Base-by-base conservation (phyloP, 352 stramenopile species). In the Pythium scleroteichum region DNA sequence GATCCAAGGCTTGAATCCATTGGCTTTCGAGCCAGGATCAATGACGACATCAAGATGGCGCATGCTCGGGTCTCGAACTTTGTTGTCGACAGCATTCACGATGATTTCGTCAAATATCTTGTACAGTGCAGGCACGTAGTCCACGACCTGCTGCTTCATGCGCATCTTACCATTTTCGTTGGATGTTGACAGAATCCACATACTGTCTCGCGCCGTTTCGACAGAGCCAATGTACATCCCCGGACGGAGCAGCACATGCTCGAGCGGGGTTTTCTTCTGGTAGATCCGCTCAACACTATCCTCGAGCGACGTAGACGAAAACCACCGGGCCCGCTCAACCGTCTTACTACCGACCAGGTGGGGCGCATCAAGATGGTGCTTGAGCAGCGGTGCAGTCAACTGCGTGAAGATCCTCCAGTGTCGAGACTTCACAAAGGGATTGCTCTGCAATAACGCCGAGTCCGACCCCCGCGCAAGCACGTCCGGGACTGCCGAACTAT, bases 41-140 rank as follows among this genome's bases (percentile, higher is more conserved):
- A 95, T 76, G 3, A 85, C 53, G 12, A 96, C 79, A 40, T 95
- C 82, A 32, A 96, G 45, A 24, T 76, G 81, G 17, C 67, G 66
- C 87, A 96, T 96, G 17, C 8, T 83, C 48, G 78, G 71, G 61
- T 96, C 87, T 17, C 87, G 84, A 16, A 90, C 80, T 63, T 95
- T 97, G 76, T 97, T 97, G 75, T 99, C 95, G 84, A 99, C 98
- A 5, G 93, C 95, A 70, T 99, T 99, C 19, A 99, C 97, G 39
- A 99, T 91, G 74, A 99, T 99, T 81, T 99, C 97, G 73, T 99
- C 97, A 66, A 99, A 99, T 68, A 99, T 99, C 75, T 99, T 99
- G 89, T 97, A 99, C 45, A 99, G 76, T 35, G 87, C 87, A 8
- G 84, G 82, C 13, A 92, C 81, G 51, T 88, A 95, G 68, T 93